phyloP scores from a whole-genome alignment of 2,329 filamentous ascomycete genomes.

The Talaromyces atroroseus region DNA sequence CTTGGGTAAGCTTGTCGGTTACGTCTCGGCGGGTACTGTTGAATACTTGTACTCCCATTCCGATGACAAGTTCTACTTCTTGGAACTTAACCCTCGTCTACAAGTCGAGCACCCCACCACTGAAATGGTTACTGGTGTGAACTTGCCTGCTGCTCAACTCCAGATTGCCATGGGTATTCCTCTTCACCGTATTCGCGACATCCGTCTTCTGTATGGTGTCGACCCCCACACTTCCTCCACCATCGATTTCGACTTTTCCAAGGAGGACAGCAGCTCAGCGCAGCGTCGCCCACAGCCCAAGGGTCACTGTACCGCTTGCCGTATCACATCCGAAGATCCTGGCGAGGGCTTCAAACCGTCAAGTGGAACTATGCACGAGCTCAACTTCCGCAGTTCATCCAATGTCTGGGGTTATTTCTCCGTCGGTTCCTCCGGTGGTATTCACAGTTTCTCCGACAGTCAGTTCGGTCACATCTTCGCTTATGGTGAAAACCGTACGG shows the following conservation, averaged over 20 bases:
- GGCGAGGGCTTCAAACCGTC: conserved; percentile 99
- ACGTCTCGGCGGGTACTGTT: conserved; percentile 97
- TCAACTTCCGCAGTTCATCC: conserved; percentile 97
- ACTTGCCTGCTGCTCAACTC: conserved; percentile 92
- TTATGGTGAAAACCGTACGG: conserved; percentile 93
- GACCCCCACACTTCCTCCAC: conserved; percentile 80
- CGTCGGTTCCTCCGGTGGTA: conserved; percentile 90
- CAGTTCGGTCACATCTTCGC: conserved; percentile 99
- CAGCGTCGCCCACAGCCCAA: conserved; percentile 90
- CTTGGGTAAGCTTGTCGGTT: conserved; percentile 87
- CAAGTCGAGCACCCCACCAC: conserved; percentile 99
- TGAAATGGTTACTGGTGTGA: conserved; percentile 98
- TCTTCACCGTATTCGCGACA: conserved; percentile 90
- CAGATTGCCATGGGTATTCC: conserved; percentile 99
- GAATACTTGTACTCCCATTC: conserved; percentile 98
- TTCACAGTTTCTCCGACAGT: conserved; percentile 98
- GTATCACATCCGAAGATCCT: conserved; percentile 98
- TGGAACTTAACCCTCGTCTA: conserved; percentile 96
- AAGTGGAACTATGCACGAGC: conserved; percentile 95
- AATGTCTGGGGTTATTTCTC: conserved; percentile 99
- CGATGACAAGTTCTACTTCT: conserved; percentile 98
- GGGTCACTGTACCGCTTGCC: conserved; percentile 95
- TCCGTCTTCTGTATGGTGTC: conserved; percentile 89
- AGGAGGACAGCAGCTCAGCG: conserved; percentile 71
- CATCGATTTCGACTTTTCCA: conserved; percentile 96